Base-by-base conservation (phyloP, 2,329 filamentous ascomycete genomes). In the Trichoderma brevicompactum region DNA sequence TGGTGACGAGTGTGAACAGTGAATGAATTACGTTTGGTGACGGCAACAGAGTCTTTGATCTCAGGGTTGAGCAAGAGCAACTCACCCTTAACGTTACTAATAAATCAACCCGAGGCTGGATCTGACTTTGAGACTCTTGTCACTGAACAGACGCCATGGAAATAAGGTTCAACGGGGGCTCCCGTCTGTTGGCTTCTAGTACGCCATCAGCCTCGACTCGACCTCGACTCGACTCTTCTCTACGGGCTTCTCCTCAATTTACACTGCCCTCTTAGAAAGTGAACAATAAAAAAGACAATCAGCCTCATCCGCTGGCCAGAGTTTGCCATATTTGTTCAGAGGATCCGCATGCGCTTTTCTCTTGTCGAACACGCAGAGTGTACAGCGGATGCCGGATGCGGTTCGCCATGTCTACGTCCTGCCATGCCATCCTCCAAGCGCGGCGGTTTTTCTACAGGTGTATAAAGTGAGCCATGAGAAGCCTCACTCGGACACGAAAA, bases 361-460 rank as follows among this genome's bases (percentile, higher is more conserved):
- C 36, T 52, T 7, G n/a, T 49, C 36, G 13, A 46, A 62, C 23
- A 10, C 38, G 9, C 19, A 41, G n/a, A 2, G 17, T 13, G 40
- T 23, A 44, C 36, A 50, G 15, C 34, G 28, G 10, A 15, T 46
- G 28, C 59, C 59, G 59, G 59, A 63, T 63, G 48, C 59, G 59
- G 59, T 19, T 28, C 40, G n/a, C 49, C 40, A 53, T 63, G 59
- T 43, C 58, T 41, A 61, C 46, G 7, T 17, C 50, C 50, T 19
- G n/a, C 53, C n/a, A 10, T 40, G 15, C n/a, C 13, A 3, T 17
- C 40, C 5, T 7, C 36, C 2, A n/a, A 28, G 17, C n/a, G 59
- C 40, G 58, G 58, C 58, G 46, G 23, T 34, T 40, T 40, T 32
- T 28, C 19, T 44, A 52, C 36, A 44, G 5, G 15, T 44, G 44